A percentile compares a stretch with the other conserved stretches of the same genome.
phyloP scores from a whole-genome alignment of 2,329 filamentous ascomycete genomes.

The Fusarium austroafricanum region DNA sequence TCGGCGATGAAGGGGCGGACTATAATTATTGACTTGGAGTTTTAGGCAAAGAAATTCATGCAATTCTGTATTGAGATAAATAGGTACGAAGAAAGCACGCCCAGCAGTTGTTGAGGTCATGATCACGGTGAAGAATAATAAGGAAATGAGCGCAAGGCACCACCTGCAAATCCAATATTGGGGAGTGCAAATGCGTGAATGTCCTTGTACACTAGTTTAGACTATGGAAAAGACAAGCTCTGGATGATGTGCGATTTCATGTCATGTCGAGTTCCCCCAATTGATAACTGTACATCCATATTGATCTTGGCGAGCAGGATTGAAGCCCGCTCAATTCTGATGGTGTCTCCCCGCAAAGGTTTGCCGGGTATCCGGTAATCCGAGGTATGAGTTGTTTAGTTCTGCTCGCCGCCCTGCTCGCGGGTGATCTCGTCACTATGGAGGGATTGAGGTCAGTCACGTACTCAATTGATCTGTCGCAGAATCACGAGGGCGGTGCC shows the following conservation, averaged over 20 bases:
- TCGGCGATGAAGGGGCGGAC: slow-evolving; percentile 62
- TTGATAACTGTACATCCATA: slow-evolving; percentile 17
- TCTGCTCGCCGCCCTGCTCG: slow-evolving; percentile 75
- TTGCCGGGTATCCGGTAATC: slow-evolving; percentile 35
- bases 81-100: slow-evolving; percentile 9
- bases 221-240: slow-evolving; percentile 43
- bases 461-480: not conserved
- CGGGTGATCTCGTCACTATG: slow-evolving; percentile 81
- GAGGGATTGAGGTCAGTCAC: slow-evolving; percentile 20
- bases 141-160: slow-evolving; percentile 1
- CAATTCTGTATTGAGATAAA: slow-evolving; percentile 30
- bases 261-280: slow-evolving; percentile 17
- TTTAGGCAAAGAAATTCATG: slow-evolving; percentile 38
- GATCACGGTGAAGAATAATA: slow-evolving; percentile 6
- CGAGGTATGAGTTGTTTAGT: slow-evolving; percentile 55
- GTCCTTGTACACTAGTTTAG: slow-evolving; percentile 58
- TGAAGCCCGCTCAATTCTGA: slow-evolving; percentile 29
- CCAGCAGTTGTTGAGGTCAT: slow-evolving; percentile 6
- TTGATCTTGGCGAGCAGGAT: slow-evolving; percentile 27
- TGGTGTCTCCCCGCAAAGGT: slow-evolving; percentile 33
- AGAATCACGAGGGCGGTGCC: slow-evolving; percentile 3
- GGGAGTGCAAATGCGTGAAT: slow-evolving; percentile 44
- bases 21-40: slow-evolving; percentile 43
- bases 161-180: slow-evolving; percentile 25
- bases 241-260: slow-evolving; percentile 32